Base-by-base conservation (phyloP, 805 yeast species). In the Nakazawaea populi region DNA sequence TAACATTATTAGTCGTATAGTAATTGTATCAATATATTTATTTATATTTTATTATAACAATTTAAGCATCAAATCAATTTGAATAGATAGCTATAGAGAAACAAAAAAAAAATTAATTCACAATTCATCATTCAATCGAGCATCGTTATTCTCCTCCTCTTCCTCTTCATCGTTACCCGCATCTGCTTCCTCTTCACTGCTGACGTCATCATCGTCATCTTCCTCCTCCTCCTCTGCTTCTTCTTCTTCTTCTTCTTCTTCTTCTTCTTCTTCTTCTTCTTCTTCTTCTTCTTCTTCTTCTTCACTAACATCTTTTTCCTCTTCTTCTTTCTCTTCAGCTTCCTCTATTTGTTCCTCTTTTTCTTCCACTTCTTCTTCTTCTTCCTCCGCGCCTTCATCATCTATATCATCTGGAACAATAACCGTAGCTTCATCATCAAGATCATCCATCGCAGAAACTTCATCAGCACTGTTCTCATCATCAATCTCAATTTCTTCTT, bases 391-490 rank as follows among this genome's bases (percentile, higher is more conserved):
- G 30, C 32, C 40, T 5, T 47, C 49, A 10, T 40, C 45, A 6
- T 31, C 32, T 41, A 40, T 44, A n/a, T 49, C 40, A 9, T n/a
- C 44, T 29, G 39, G 48, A n/a, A 35, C 49, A 6, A 3, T 11
- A 32, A 32, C 35, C 11, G 35, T 11, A 32, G 35, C 8, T 32
- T 32, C 46, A 32, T 11, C 42, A n/a, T 38, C 28, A 12, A 18
- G 24, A 18, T 40, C 46, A n/a, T 42, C 36, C 29, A 40, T 4
- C 8, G 29, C 36, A 30, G 6, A 8, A 32, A 49, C 27, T 12
- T 38, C 34, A 24, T 24, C 42, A 14, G 47, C 40, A 14, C 52
- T 47, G 24, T 18, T 18, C n/a, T 53, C 56, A 29, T 38, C 47
- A 34, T 24, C 43, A 12, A 11, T 42, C 24, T 11, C 42, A 5